phyloP scores from a whole-genome alignment of 2,329 filamentous ascomycete genomes.

The Trichophyton benhamiae region DNA sequence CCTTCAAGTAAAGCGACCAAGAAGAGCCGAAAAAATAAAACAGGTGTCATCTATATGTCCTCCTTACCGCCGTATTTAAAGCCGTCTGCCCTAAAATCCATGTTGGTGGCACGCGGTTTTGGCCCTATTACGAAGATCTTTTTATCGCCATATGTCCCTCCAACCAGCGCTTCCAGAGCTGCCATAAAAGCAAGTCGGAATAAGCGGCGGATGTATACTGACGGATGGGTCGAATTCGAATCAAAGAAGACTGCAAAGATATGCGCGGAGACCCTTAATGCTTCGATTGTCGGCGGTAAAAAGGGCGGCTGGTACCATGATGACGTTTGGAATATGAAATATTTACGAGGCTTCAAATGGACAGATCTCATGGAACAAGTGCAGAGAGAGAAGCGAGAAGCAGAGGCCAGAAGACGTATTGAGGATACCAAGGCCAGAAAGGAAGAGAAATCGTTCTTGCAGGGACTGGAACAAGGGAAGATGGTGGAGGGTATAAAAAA shows the following conservation, averaged over 20 bases:
- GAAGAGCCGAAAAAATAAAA: constrained; percentile 22
- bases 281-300: constrained; percentile 30
- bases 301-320: constrained; percentile 37
- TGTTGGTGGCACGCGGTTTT: constrained; percentile 32
- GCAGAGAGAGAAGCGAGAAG: constrained; percentile 30
- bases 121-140: constrained; percentile 34
- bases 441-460: constrained; percentile 34
- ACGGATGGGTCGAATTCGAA: constrained; percentile 38
- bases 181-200: constrained; percentile 19
- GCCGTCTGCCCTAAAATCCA: constrained; percentile 33
- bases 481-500: constrained; percentile 33
- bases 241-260: constrained; percentile 35
- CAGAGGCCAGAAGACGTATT: constrained; percentile 30
- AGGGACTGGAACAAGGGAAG: constrained; percentile 31
- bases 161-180: constrained; percentile 9
- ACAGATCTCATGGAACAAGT: constrained; percentile 35
- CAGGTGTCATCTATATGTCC: constrained; percentile 35
- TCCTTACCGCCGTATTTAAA: constrained; percentile 38
- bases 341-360: constrained; percentile 33
- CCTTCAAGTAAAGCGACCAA: constrained; percentile 11
- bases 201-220: constrained; percentile 31
- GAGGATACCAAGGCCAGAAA: constrained; percentile 32
- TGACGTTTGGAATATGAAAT: constrained; percentile 38
- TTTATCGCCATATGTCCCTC: constrained; percentile 27
- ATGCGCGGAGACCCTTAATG: constrained; percentile 36